Evolutionary conservation across 495 filamentous ascomycete genomes (phyloP).

Genomic region (Annulohypoxylon maeteangense): DNA sequence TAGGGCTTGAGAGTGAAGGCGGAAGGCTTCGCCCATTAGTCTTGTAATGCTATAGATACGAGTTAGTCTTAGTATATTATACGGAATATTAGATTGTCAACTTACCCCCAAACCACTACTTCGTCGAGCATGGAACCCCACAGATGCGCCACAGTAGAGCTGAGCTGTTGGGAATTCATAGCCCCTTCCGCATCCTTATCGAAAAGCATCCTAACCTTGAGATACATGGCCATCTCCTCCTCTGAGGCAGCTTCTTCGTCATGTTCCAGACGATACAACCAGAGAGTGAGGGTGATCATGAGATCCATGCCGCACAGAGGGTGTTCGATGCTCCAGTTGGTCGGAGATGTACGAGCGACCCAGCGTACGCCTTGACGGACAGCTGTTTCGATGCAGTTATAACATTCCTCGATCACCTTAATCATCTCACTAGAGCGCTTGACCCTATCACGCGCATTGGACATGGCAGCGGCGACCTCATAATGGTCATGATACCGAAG

Average conservation of each 20-base stretch:
- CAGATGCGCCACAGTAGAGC: conserved; percentile 89
- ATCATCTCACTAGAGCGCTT: conserved; percentile 97
- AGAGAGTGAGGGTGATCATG: conserved; percentile 98
- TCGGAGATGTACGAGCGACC: conserved; percentile 95
- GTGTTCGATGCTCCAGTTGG: conserved; percentile 99
- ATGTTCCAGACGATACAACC: conserved; percentile 99
- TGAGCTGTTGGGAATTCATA: conserved; percentile 79
- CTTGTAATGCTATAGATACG: conserved; percentile 80
- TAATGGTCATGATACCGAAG: conserved; percentile 96
- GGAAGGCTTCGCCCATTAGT: conserved; percentile 98
- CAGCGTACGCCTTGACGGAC: conserved; percentile 95
- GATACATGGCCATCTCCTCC: conserved; percentile 93
- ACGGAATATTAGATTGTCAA: conserved; percentile 35
- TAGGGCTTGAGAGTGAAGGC: conserved; percentile 93
- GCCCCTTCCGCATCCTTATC: conserved; percentile 85
- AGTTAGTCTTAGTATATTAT: conserved; percentile 58
- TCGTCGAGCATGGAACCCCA: conserved; percentile 99
- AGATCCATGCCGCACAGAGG: conserved; percentile 96
- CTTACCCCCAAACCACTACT: conserved; percentile 96
- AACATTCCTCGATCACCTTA: conserved; percentile 97
- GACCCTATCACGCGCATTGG: conserved; percentile 87
- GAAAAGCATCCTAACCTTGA: conserved; percentile 91
- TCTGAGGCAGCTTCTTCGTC: conserved; percentile 94
- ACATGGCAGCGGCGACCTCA: conserved; percentile 97
- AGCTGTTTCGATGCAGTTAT: conserved; percentile 97